Evolutionary conservation across 139 green algal species (phyloP), one percentile per base, ranked within the genome.

Genomic region (Chlamydomonas applanata): DNA sequence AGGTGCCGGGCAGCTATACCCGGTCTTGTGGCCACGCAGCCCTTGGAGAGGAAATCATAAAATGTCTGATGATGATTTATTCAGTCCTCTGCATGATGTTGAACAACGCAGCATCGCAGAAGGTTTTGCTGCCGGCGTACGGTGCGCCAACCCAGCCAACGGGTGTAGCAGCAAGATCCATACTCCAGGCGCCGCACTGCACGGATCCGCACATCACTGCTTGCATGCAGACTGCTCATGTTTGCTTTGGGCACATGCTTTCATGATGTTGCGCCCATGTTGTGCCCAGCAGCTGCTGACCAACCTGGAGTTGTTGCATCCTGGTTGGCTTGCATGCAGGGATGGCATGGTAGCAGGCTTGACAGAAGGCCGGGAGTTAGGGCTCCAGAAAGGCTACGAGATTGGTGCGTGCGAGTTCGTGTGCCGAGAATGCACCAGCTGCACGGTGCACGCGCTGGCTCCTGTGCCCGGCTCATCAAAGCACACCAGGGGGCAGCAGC

Each of bases 361-460:
- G 5, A 33, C 29, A 14, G 89, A 94, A 44, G 90, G 90, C 4
- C 68, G 77, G 1, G 79, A 86, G 20, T 72, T 94, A 9, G 90
- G 90, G 4, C n/a, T 92, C n/a, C 74, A 89, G 24, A 93, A 92
- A 57, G 90, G 90, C 33, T 94, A 86, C 77, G 85, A 94, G 46
- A 86, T 95, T 32, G 89, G 84, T 86, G 53, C 19, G 76, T 30
- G 16, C 0, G 5, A 7, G 11, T 7, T 19, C 7, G 40, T 11
- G 11, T 49, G 40, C 40, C 40, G n/a, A n/a, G n/a, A 49, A 19
- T 11, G 40, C 40, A 49, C 7, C 40, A 49, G n/a, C n/a, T 49
- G 40, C 40, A 7, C 40, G 7, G 40, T 49, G 40, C 40, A 49
- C 11, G 40, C 40, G 7, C 40, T n/a, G n/a, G n/a, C n/a, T n/a